Conservation (phyloP, 2,329 filamentous ascomycete species). For the Cucurbitaria berberidis region DNA sequence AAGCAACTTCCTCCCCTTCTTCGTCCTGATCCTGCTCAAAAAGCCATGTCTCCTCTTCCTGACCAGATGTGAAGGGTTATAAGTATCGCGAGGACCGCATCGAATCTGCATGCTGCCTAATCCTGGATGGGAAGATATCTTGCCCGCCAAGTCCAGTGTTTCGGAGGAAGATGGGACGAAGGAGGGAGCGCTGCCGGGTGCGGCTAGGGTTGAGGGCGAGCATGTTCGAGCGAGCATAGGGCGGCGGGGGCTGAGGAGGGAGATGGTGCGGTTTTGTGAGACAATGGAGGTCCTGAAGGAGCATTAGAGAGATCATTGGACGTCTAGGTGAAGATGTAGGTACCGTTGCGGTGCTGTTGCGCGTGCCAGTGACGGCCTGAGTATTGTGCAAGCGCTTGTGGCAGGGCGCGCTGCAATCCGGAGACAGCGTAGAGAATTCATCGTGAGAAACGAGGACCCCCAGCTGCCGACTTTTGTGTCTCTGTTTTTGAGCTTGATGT, state of each 20-base stretch:
- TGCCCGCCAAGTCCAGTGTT: slow-evolving; percentile 44
- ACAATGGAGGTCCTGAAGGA: slow-evolving; percentile 7
- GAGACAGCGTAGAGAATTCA: slow-evolving; percentile 45
- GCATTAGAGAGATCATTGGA: neutral
- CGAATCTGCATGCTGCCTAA: slow-evolving; percentile 51
- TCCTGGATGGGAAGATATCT: slow-evolving; percentile 46
- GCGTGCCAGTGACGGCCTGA: slow-evolving; percentile 27
- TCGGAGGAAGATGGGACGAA: slow-evolving; percentile 18
- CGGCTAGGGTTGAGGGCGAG: slow-evolving; percentile 20
- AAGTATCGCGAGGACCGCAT: slow-evolving; percentile 61
- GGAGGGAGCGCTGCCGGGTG: slow-evolving; percentile 22
- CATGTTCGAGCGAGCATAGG: slow-evolving; percentile 32
- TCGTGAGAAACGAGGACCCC: slow-evolving; percentile 11
- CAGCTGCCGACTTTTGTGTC: neutral
- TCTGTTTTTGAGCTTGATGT: neutral
- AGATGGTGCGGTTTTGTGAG: slow-evolving; percentile 31
- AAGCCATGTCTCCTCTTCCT: slow-evolving; percentile 69
- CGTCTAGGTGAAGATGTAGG: neutral
- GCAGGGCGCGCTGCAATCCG: slow-evolving; percentile 31
- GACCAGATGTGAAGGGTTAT: slow-evolving; percentile 64
- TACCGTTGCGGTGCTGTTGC: slow-evolving; percentile 30
- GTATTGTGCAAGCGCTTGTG: slow-evolving; percentile 20
- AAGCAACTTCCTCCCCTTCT: slow-evolving; percentile 61
- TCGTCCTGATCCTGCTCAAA: slow-evolving; percentile 58
- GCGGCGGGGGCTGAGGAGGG: slow-evolving; percentile 35